Conservation (phyloP, 305 asterid species). For the Withania somnifera region DNA sequence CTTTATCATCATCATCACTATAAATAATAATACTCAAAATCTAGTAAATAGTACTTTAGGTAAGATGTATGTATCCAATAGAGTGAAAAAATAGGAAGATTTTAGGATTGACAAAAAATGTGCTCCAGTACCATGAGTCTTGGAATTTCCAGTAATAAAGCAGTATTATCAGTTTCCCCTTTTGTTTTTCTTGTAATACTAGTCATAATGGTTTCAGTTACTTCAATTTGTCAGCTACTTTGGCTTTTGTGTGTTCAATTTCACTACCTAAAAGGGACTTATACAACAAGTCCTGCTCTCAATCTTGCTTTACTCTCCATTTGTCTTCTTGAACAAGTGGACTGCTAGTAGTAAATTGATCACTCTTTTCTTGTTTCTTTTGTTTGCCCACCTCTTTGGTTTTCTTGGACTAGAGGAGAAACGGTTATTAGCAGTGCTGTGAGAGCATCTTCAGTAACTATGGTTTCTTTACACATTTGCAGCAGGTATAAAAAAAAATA, state of each 20-base stretch:
- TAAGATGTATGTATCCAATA: not conserved
- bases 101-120: not conserved
- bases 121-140: constrained; percentile 37
- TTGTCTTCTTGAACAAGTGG: constrained; percentile 15
- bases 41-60: not conserved
- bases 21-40: not conserved
- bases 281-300: constrained; percentile 8
- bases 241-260: constrained; percentile 29
- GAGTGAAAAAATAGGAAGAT: not conserved
- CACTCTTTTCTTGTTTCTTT: constrained; percentile 5
- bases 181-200: not conserved
- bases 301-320: not conserved
- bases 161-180: not conserved
- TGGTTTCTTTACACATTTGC: constrained; percentile 20
- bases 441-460: constrained; percentile 11
- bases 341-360: constrained; percentile 33
- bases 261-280: constrained; percentile 16
- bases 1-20: not conserved
- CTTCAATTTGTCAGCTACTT: constrained; percentile 22
- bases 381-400: not conserved
- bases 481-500: no score
- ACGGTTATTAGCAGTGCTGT: not conserved
- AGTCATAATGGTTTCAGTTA: constrained; percentile 7
- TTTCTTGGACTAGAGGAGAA: not conserved
- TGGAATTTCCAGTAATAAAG: constrained; percentile 15